Percentiles rank a stretch among this genome's conserved stretches.
phyloP scores from a whole-genome alignment of 2,329 filamentous ascomycete species.

The Dryadomyces quercivorus region DNA sequence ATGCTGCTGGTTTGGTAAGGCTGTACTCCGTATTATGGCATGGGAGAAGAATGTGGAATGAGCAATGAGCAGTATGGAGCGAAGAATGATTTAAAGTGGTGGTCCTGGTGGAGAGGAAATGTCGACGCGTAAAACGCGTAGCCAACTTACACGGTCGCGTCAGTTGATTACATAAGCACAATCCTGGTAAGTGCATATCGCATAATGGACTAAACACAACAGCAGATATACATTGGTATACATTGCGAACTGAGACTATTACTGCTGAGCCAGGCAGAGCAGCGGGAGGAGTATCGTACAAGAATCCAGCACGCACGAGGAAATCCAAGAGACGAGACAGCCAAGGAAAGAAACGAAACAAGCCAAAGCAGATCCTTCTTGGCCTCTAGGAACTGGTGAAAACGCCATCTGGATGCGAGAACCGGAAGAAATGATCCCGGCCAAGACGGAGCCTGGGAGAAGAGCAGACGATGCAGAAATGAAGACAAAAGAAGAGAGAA shows the following conservation, averaged over 20 bases:
- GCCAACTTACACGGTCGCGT: too few species aligned
- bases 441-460: too few species aligned
- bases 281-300: slow-evolving; percentile 1
- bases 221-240: too few species aligned
- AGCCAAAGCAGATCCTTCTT: not conserved
- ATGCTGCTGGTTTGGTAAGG: not conserved
- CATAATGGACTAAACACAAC: too few species aligned
- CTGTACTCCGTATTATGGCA: not conserved
- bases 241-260: too few species aligned
- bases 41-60: not conserved
- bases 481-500: not conserved
- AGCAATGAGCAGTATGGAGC: too few species aligned
- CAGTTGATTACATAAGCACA: too few species aligned
- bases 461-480: not conserved
- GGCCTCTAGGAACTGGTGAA: not conserved
- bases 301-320: not conserved
- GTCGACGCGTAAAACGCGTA: too few species aligned
- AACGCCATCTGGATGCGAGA: slow-evolving; percentile 3
- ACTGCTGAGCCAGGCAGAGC: not conserved
- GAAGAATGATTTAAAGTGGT: too few species aligned
- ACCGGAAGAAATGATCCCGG: not conserved
- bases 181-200: too few species aligned
- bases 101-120: too few species aligned
- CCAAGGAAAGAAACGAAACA: not conserved
- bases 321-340: not conserved